Base-by-base conservation (phyloP, 2,329 filamentous ascomycete genomes). In the Fusarium tuaranense region DNA sequence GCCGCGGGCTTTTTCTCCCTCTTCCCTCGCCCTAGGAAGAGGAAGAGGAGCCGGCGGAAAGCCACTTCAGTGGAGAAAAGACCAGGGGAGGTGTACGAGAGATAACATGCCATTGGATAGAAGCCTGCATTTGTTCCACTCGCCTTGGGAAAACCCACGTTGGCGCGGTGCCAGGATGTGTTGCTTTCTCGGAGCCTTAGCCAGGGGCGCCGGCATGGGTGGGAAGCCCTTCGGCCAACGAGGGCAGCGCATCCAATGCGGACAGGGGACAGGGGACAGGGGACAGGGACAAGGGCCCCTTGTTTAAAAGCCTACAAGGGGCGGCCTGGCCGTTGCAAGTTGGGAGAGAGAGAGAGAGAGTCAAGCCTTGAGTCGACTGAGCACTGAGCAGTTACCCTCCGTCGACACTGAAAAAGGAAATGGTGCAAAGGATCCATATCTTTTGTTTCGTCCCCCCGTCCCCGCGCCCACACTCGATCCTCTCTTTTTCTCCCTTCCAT, bases 371-470 rank as follows among this genome's bases (percentile, higher is more conserved):
- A 30, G 25, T 51, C 46, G 46, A 51, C 46, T 30, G 46, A 53
- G 48, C 48, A 51, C 16, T 38, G 48, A 51, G 55, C 55, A 60
- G 57, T 58, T 32, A 53, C 48, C 48, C 25, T 53, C 48, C 27
- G 48, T 53, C 18, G 48, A 32, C 27, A 53, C 25, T 32, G 46
- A 32, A 53, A 38, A 51, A 69, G 68, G 66, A 53, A 69, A 62
- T 55, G 41, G 48, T 51, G 30, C 20, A 27, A 71, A 41, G 65
- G 63, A 61, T 65, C 72, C 72, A 78, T 78, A 78, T 78, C 75
- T 76, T 73, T 76, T 79, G 77, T 78, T 79, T 78, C 77, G 72
- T 78, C 73, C 73, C 76, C 73, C 73, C 75, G 67, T 74, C 69
- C 63, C 73, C 68, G 72, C 62, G 60, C 44, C 62, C 34, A 63